Evolutionary conservation across 257 asterid genomes (phyloP).

Genomic region (Solanum appendiculatum): DNA sequence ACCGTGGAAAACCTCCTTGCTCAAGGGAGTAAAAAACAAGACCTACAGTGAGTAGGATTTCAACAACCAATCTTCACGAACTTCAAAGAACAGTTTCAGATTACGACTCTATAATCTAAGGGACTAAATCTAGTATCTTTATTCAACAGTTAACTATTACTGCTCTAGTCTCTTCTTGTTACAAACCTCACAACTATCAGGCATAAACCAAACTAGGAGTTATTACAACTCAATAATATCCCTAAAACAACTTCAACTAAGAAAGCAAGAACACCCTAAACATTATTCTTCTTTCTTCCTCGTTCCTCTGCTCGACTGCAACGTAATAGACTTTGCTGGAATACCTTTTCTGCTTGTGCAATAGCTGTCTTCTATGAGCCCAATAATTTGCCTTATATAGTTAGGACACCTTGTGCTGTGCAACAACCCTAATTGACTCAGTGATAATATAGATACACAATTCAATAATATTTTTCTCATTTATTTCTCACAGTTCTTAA

Average conservation of each 20-base stretch:
- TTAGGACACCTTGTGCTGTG: background rate
- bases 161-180: background rate
- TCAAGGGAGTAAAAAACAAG: background rate
- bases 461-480: background rate
- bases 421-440: background rate
- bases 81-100: background rate
- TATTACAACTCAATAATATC: background rate
- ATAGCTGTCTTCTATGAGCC: background rate
- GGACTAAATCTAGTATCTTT: background rate
- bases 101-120: background rate
- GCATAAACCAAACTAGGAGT: background rate
- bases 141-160: background rate
- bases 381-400: background rate
- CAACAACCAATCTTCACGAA: background rate
- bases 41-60: background rate
- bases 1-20: background rate
- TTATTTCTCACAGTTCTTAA: background rate
- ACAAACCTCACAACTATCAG: background rate
- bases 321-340: background rate
- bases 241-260: background rate
- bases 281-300: background rate
- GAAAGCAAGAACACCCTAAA: background rate
- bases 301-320: background rate
- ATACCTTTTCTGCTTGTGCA: background rate
- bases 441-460: background rate